Evolutionary conservation across 495 filamentous ascomycete species (phyloP).

Genomic region (Glonium stellatum): DNA sequence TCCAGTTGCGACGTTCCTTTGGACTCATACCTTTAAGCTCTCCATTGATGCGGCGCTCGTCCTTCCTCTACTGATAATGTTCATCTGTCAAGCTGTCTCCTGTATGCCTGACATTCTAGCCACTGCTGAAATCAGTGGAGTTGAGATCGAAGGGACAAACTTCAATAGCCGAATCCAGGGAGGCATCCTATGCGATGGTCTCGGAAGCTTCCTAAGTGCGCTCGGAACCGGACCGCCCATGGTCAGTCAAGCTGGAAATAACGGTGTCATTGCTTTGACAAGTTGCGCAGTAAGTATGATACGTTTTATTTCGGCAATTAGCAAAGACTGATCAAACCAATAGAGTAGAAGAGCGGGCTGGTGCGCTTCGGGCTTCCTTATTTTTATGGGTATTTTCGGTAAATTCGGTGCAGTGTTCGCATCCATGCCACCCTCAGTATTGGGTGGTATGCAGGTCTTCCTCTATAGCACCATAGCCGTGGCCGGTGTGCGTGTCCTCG

Average conservation of each 20-base stretch:
- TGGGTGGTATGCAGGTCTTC: slow-evolving; percentile 89
- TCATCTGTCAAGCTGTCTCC: slow-evolving; percentile 83
- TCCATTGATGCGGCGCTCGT: slow-evolving; percentile 77
- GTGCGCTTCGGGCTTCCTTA: no score
- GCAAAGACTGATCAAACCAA: no score
- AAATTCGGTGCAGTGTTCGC: slow-evolving; percentile 81
- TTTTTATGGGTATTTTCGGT: slow-evolving; percentile 80
- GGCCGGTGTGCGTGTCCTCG: slow-evolving; percentile 75
- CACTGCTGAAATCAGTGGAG: slow-evolving; percentile 72
- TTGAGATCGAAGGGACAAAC: slow-evolving; percentile 69
- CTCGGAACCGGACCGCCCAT: slow-evolving; percentile 81
- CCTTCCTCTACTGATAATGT: slow-evolving; percentile 76
- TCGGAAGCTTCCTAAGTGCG: slow-evolving; percentile 73
- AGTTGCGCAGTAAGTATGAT: no score
- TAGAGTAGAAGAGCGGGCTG: no score
- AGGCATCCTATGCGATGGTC: slow-evolving; percentile 76
- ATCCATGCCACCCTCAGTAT: slow-evolving; percentile 66
- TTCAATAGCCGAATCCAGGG: slow-evolving; percentile 91
- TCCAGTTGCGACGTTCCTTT: slow-evolving; percentile 80
- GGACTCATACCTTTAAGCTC: slow-evolving; percentile 82
- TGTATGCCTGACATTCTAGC: slow-evolving; percentile 76
- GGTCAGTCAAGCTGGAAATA: slow-evolving; percentile 80
- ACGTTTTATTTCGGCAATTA: no score
- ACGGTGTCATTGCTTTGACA: slow-evolving; percentile 85
- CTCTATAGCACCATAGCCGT: slow-evolving; percentile 78